Base-by-base conservation (phyloP, 768 basidiomycete species). In the Tulasnella sp. region DNA sequence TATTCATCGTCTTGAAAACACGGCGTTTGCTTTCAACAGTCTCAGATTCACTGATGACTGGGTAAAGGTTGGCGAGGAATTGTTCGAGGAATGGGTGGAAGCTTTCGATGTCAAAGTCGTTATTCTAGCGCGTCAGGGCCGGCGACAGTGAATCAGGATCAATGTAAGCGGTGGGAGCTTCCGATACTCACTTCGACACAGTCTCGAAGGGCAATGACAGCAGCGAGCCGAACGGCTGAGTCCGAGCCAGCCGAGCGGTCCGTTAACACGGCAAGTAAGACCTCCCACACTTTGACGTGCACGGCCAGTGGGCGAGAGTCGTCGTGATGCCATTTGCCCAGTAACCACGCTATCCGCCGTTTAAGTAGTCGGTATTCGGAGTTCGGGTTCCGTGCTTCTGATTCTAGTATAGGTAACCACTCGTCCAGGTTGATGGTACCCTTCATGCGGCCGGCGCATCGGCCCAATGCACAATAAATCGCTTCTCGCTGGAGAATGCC, bases 341-440 rank as follows among this genome's bases (percentile, higher is more conserved):
- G 90, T 5, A 98, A 87, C 96, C 96, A 98, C 0, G 97, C 96
- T 82, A 98, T 93, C 44, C 97, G 91, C n/a, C 96, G 91, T 85
- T 98, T 97, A 81, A 99, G 90, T 78, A 99, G 94, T 0, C 94
- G 93, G 84, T 93, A 96, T 94, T 87, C 90, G 40, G 90, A 88
- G 81, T 92, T 90, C 5, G 87, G 86, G 48, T 90, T 89, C 76
- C 87, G 89, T 16, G 90, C 91, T 86, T 96, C 94, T 3, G 90
- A 90, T 40, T 89, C 88, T 60, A 90, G 86, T 69, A 96, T 87
- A 20, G 37, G 48, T 28, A 81, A 75, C 93, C 94, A 96, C 54
- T 88, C 85, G 31, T 91, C 88, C 82, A 96, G 94, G 14, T 92
- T 89, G 72, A 96, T 91, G 14, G 86, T 85, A 46, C 88, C 89